Evolutionary conservation across 1,284 basidiomycete species (phyloP).

Genomic region (Leccinum cinnamomeum): DNA sequence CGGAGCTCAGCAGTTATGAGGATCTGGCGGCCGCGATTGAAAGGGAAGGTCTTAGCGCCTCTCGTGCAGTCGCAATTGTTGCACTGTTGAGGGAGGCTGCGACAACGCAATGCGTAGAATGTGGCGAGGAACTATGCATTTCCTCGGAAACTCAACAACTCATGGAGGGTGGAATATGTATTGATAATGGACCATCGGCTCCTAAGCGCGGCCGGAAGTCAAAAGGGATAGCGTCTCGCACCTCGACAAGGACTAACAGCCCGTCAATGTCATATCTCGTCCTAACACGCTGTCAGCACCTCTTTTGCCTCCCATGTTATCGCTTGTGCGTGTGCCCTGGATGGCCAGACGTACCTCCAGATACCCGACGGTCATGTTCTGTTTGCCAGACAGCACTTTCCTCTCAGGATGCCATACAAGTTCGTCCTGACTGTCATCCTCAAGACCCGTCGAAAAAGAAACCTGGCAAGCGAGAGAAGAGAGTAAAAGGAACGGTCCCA

Average conservation of each 20-base stretch:
- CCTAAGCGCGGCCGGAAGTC: conserved; percentile 64
- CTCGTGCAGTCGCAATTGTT: conserved; percentile 79
- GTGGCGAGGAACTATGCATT: conserved; percentile 73
- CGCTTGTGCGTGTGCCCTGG: conserved; percentile 69
- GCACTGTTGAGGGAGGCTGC: conserved; percentile 80
- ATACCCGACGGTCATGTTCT: conserved; percentile 64
- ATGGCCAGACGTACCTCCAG: conserved; percentile 71
- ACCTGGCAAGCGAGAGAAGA: conserved; percentile 65
- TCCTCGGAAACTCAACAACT: conserved; percentile 45
- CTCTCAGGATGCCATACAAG: conserved; percentile 72
- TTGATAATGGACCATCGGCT: conserved; percentile 52
- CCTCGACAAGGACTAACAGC: conserved; percentile 67
- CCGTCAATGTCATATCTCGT: conserved; percentile 60
- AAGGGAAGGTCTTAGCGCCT: conserved; percentile 76
- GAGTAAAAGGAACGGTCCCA: conserved; percentile 52
- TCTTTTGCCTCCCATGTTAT: conserved; percentile 87
- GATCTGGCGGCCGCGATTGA: conserved; percentile 75
- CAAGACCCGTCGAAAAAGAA: conserved; percentile 61
- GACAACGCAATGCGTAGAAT: conserved; percentile 86
- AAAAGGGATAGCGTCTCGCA: conserved; percentile 58
- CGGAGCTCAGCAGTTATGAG: conserved; percentile 57
- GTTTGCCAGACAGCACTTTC: conserved; percentile 69
- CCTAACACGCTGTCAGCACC: conserved; percentile 91
- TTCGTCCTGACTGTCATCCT: conserved; percentile 54
- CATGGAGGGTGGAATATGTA: conserved; percentile 42